Conservation (phyloP, 345 rosid species). For the Nephelium lappaceum region DNA sequence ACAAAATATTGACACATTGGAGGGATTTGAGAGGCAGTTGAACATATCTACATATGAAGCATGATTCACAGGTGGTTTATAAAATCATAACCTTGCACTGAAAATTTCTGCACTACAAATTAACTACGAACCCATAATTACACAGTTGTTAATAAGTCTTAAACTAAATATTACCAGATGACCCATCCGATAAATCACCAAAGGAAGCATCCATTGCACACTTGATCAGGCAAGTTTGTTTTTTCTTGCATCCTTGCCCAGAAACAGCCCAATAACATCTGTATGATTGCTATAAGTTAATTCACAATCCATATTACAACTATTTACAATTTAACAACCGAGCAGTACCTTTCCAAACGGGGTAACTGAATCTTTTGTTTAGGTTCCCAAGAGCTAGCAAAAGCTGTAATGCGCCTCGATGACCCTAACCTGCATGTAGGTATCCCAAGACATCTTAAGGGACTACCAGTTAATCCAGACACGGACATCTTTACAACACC, state of each 20-base stretch:
- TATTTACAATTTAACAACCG: neutral
- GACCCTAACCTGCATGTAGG: slow-evolving; percentile 35
- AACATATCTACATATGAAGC: neutral
- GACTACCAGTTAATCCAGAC: slow-evolving; percentile 60
- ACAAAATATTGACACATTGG: neutral
- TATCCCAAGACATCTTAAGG: slow-evolving; percentile 49
- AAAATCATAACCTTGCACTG: neutral
- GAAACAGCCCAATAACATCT: slow-evolving; percentile 38
- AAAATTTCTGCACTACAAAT: neutral
- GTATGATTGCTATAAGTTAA: slow-evolving; percentile 15
- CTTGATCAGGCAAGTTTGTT: slow-evolving; percentile 32
- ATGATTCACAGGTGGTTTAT: neutral
- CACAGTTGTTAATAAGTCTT: neutral
- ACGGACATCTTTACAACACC: slow-evolving; percentile 49
- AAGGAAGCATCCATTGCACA: slow-evolving; percentile 82
- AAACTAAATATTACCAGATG: slow-evolving; percentile 44
- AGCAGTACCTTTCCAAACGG: slow-evolving; percentile 47
- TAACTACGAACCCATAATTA: neutral
- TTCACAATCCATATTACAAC: slow-evolving; percentile 9
- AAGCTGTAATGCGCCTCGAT: slow-evolving; percentile 36
- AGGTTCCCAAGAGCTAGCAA: slow-evolving; percentile 28
- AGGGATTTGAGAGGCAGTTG: neutral
- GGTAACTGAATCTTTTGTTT: slow-evolving; percentile 26
- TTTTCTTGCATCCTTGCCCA: slow-evolving; percentile 31
- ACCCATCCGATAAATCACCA: slow-evolving; percentile 59